A percentile compares a stretch with the other conserved stretches of the same genome.
phyloP scores from a whole-genome alignment of 305 asterid species.

The Rubia tinctorum region DNA sequence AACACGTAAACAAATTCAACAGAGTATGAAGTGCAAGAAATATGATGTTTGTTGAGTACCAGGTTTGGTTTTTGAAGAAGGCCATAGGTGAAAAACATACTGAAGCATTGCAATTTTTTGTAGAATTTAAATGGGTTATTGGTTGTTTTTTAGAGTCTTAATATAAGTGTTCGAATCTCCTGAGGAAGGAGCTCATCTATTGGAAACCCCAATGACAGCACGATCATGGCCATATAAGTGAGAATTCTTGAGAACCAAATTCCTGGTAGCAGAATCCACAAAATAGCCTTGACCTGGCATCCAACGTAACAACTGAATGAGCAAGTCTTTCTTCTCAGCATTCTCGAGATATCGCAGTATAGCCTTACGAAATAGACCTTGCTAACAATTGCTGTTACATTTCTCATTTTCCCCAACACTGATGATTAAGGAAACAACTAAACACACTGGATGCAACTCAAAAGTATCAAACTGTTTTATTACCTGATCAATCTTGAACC shows the following conservation, averaged over 20 bases:
- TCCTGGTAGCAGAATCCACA: conserved; percentile 54
- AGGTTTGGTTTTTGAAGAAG: too few species aligned
- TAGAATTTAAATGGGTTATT: too few species aligned
- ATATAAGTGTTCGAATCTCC: too few species aligned
- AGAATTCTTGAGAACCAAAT: conserved; percentile 53
- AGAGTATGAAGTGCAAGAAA: too few species aligned
- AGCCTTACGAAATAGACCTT: conserved; percentile 71
- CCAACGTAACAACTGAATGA: conserved; percentile 81
- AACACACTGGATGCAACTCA: neutral
- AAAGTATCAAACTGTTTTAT: conserved; percentile 3
- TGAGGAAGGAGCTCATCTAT: too few species aligned
- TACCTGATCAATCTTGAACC: conserved; percentile 83
- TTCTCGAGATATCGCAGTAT: conserved; percentile 66
- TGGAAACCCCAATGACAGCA: too few species aligned
- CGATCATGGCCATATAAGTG: conserved; percentile 62
- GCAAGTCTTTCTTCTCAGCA: conserved; percentile 84
- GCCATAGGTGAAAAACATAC: too few species aligned
- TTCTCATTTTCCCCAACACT: neutral
- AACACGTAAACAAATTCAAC: too few species aligned
- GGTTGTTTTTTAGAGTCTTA: too few species aligned
- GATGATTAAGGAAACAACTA: neutral
- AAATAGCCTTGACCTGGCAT: conserved; percentile 86
- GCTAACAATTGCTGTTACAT: conserved; percentile 16
- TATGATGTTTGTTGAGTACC: too few species aligned
- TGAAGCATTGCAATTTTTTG: too few species aligned